These are phyloP conservation scores for Gossypium laxum DNA, from an alignment of 441 rosid genomes.

Conservation along the genomic window DNA sequence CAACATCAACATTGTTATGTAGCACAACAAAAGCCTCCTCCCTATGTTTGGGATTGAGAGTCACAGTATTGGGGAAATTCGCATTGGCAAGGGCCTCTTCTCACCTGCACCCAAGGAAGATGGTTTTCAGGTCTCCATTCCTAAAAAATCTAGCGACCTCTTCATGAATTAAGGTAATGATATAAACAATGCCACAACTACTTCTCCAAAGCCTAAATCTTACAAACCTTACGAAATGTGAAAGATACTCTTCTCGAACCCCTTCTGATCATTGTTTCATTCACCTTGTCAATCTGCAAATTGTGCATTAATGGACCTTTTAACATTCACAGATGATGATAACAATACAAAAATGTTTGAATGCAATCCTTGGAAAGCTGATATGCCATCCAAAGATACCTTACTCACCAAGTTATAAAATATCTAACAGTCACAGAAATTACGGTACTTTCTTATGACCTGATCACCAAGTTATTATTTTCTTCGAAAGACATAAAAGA, in stretches of 20 bases:
- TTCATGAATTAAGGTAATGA: neutral
- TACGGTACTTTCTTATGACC: neutral
- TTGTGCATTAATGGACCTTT: slow-evolving; percentile 8
- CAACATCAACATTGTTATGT: neutral
- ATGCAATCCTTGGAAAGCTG: neutral
- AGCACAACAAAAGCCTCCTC: neutral
- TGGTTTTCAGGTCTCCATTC: neutral
- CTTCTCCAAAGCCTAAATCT: neutral
- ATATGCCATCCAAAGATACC: neutral
- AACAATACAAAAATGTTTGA: neutral
- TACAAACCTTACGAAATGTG: slow-evolving; percentile 73
- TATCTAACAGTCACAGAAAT: neutral
- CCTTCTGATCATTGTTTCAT: slow-evolving; percentile 52
- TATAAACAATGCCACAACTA: neutral
- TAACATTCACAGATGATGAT: neutral
- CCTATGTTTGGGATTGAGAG: slow-evolving; percentile 47
- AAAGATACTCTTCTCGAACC: slow-evolving; percentile 72
- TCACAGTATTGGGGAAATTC: slow-evolving; percentile 68
- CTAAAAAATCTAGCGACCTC: neutral
- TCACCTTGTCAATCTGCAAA: slow-evolving; percentile 70
- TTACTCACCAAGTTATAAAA: neutral
- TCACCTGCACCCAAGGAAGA: slow-evolving; percentile 41
- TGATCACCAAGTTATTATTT: neutral
- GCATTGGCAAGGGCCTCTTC: slow-evolving; percentile 59
- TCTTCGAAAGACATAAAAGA: neutral